Conservation (phyloP, 345 rosid genomes). For the Salix exigua region DNA sequence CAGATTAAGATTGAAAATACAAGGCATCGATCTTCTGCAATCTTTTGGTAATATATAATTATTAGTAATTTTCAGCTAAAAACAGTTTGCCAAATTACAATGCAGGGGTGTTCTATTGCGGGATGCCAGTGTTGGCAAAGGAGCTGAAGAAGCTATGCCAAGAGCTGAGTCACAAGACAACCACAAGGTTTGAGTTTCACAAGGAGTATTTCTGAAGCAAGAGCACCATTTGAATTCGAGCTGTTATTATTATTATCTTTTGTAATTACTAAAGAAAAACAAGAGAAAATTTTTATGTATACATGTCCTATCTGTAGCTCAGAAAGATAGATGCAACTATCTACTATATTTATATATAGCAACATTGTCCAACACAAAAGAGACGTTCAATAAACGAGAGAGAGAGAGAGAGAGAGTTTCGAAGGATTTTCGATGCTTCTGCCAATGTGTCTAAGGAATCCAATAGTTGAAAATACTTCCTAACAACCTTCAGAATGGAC, state of each 20-base stretch:
- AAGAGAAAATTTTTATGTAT: not conserved
- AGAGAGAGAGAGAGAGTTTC: not conserved
- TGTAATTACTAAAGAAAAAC: conserved; percentile 20
- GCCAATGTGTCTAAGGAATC: not conserved
- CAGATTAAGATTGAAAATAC: not conserved
- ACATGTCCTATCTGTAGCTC: conserved; percentile 5
- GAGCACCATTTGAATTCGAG: conserved; percentile 2
- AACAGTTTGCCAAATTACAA: not conserved
- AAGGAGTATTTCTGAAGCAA: conserved; percentile 72
- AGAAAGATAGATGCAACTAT: not conserved
- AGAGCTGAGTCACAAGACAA: conserved; percentile 67
- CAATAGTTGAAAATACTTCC: not conserved
- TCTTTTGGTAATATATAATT: not conserved
- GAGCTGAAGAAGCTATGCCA: conserved; percentile 69
- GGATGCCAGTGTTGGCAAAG: conserved; percentile 80
- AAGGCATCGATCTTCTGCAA: not conserved
- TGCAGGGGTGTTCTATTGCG: conserved; percentile 95
- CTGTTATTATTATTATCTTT: not conserved
- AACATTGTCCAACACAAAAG: not conserved
- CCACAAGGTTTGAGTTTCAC: conserved; percentile 84
- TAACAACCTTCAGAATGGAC: not conserved
- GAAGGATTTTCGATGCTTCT: not conserved
- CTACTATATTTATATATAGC: not conserved
- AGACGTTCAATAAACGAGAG: not conserved
- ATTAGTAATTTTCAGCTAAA: not conserved